Conservation (phyloP, 352 stramenopile genomes). For the Phytophthora pisi region DNA sequence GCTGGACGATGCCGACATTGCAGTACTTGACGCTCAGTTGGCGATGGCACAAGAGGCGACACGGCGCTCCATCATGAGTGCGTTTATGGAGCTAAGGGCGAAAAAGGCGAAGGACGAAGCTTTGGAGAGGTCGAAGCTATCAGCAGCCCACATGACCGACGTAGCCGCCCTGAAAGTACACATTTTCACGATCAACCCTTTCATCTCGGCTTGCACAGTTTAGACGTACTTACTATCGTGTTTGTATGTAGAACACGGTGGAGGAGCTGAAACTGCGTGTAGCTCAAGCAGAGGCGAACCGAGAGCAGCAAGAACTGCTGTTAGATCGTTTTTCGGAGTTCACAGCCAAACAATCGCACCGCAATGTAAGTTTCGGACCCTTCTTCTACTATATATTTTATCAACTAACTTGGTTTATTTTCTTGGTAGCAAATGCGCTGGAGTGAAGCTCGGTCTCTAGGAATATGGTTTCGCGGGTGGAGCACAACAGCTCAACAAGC, state of each 20-base stretch:
- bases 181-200: neutral
- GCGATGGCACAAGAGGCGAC: slow-evolving; percentile 39
- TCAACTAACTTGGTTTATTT: neutral
- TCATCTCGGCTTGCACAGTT: neutral
- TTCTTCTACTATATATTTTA: neutral
- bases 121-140: slow-evolving; percentile 55
- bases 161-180: slow-evolving; percentile 50
- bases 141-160: slow-evolving; percentile 50
- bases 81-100: slow-evolving; percentile 31
- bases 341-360: slow-evolving; percentile 24
- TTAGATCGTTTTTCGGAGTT: slow-evolving; percentile 45
- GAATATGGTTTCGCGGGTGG: slow-evolving; percentile 40
- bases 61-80: slow-evolving; percentile 39
- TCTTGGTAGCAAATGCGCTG: slow-evolving; percentile 33
- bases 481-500: slow-evolving; percentile 6
- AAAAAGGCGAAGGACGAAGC: slow-evolving; percentile 29
- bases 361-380: slow-evolving; percentile 23
- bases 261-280: slow-evolving; percentile 44
- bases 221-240: neutral
- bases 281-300: slow-evolving; percentile 8
- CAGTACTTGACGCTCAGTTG: slow-evolving; percentile 41
- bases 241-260: slow-evolving; percentile 45
- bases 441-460: slow-evolving; percentile 25
- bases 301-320: slow-evolving; percentile 11
- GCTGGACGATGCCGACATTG: slow-evolving; percentile 27